A percentile compares a stretch with the other conserved stretches of the same genome.
Conservation (phyloP, 73 alveolate species). For the Urostyla sp. region DNA sequence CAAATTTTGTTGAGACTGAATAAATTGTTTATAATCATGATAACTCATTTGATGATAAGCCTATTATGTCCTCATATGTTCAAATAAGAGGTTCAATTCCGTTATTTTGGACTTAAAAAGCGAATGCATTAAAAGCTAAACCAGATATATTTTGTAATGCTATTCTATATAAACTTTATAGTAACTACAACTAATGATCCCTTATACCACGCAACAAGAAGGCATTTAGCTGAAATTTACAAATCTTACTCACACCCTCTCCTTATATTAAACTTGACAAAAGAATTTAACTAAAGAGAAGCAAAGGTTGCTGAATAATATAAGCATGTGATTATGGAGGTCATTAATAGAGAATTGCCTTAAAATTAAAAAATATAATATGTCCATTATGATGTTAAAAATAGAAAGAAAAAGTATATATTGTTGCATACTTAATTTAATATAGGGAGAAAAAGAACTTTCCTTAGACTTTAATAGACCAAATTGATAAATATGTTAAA, state of each 20-base stretch:
- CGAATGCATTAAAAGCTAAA: slow-evolving; percentile 80
- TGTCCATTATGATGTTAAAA: slow-evolving; percentile 87
- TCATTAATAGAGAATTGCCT: slow-evolving; percentile 65
- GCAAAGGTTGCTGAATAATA: slow-evolving; percentile 74
- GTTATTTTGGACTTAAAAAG: slow-evolving; percentile 91
- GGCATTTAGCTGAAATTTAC: slow-evolving; percentile 82
- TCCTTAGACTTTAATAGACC: slow-evolving; percentile 17
- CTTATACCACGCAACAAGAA: slow-evolving; percentile 76
- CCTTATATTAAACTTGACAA: slow-evolving; percentile 77
- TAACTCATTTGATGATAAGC: slow-evolving; percentile 75
- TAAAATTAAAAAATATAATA: slow-evolving; percentile 65
- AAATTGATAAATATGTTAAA: slow-evolving; percentile 22
- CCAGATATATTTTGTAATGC: slow-evolving; percentile 82
- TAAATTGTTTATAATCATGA: slow-evolving; percentile 80
- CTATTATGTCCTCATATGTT: slow-evolving; percentile 81
- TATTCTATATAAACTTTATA: background rate
- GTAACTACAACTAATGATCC: slow-evolving; percentile 67
- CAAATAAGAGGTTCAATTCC: slow-evolving; percentile 98
- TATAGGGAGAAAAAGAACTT: too few species aligned
- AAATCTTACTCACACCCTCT: slow-evolving; percentile 82
- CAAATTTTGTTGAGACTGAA: slow-evolving; percentile 94
- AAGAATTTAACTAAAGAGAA: slow-evolving; percentile 76
- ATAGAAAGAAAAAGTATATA: slow-evolving; percentile 61
- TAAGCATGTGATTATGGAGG: slow-evolving; percentile 66
- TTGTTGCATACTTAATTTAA: too few species aligned